Evolutionary conservation across 1,284 basidiomycete genomes (phyloP), one percentile per base, ranked within the genome.

Genomic region (Microbotryum saponariae): DNA sequence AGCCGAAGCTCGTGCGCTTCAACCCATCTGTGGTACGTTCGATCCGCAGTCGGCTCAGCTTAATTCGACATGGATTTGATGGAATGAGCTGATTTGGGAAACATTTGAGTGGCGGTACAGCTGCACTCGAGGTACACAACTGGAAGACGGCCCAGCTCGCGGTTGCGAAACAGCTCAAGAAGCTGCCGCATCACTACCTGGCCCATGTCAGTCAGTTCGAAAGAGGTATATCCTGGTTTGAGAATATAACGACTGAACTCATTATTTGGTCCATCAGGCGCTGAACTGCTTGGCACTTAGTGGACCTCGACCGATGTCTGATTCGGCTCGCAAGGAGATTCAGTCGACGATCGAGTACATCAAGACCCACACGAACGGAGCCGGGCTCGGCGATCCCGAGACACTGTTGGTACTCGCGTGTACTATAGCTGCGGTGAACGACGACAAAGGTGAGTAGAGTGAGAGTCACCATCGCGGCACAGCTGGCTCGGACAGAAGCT

Each of bases 91-190:
- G 31, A 31, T 8, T 31, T 7, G 8, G 31, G 9, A 31, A 31
- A 31, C 2, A 8, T 31, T 31, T 0, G 31, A 7, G 37, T 42
- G 37, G 16, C 16, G 5, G 16, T 42, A 6, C 69, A 91, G 89
- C 90, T 80, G 84, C 88, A 48, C 78, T 91, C 65, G 89, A 91
- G 77, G 85, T 83, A 49, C 83, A 83, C 56, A 88, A 87, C n/a
- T 85, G 85, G 77, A 90, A 90, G 77, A 84, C 85, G 42, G 88
- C 88, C 23, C 81, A 91, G 57, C 82, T 87, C 51, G 79, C 83
- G n/a, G 88, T 86, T 77, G 89, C 88, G 75, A 89, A 90, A 75
- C 74, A 89, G 29, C 80, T 91, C 67, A 91, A 89, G 75, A 88
- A 87, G 75, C 81, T 87, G 65, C 85, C 87, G 21, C 82, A 81